phyloP scores from a whole-genome alignment of 2,329 filamentous ascomycete species.

The Neonectria magnoliae region DNA sequence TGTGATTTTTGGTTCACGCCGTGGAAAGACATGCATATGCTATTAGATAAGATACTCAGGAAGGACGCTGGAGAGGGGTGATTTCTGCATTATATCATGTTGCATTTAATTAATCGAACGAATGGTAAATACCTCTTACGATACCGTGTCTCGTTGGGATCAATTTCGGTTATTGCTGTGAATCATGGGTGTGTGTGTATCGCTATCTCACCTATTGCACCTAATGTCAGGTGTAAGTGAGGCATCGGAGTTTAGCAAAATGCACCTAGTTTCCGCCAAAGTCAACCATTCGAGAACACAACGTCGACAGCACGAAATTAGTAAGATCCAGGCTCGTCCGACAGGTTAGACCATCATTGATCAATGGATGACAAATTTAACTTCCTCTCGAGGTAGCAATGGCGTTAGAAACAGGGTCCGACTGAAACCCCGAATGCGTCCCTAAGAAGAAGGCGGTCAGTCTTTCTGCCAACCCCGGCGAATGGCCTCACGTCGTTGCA shows the following conservation, averaged over 20 bases:
- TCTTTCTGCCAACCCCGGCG: constrained; percentile 27
- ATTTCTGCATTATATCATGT: background rate
- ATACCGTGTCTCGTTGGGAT: background rate
- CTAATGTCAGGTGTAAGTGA: background rate
- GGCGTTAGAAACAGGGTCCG: background rate
- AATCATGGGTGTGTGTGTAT: background rate
- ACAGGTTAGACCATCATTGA: background rate
- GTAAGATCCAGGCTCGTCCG: background rate
- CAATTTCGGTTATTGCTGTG: background rate
- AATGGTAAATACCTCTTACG: background rate
- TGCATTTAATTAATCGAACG: background rate
- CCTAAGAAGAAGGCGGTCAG: constrained; percentile 34
- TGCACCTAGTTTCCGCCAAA: too few species aligned
- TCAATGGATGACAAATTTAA: background rate
- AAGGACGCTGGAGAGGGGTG: background rate
- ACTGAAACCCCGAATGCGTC: background rate
- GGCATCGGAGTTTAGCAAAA: too few species aligned
- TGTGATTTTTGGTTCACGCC: background rate
- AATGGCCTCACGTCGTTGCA: constrained; percentile 39
- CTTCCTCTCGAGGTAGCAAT: background rate
- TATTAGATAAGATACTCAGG: background rate
- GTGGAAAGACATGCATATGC: background rate
- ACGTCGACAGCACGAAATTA: background rate
- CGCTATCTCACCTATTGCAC: background rate
- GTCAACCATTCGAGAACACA: background rate